These are phyloP conservation scores for Fraxinus velutina DNA, from an alignment of 305 asterid genomes.

Conservation along the genomic window DNA sequence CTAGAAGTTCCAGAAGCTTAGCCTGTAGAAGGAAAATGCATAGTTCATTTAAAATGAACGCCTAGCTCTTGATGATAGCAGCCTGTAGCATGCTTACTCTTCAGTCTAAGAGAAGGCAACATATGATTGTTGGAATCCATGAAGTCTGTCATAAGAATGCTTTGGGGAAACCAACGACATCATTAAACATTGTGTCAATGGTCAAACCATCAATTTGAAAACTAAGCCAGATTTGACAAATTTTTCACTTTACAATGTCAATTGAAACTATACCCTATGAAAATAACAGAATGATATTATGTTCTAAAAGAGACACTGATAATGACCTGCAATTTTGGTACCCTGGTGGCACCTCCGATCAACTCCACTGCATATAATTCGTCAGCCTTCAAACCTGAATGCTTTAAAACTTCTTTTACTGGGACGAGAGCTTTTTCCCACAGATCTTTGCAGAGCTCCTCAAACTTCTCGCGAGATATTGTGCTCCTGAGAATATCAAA, in stretches of 20 bases:
- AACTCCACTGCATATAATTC: slow-evolving; percentile 92
- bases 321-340: slow-evolving; percentile 91
- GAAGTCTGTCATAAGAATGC: background rate
- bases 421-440: slow-evolving; percentile 91
- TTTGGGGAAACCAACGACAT: background rate
- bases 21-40: slow-evolving; percentile 46
- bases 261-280: slow-evolving; percentile 1
- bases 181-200: background rate
- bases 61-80: slow-evolving; percentile 12
- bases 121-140: slow-evolving; percentile 6
- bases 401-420: slow-evolving; percentile 66
- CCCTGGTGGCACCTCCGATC: slow-evolving; percentile 99
- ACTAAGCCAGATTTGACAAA: slow-evolving; percentile 9
- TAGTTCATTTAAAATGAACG: slow-evolving; percentile 20
- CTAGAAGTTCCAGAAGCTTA: slow-evolving; percentile 95
- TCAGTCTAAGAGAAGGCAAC: slow-evolving; percentile 12
- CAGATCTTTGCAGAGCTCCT: slow-evolving; percentile 85
- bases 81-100: background rate
- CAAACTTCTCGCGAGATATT: slow-evolving; percentile 90
- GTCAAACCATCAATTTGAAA: slow-evolving; percentile 8
- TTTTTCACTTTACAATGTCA: slow-evolving; percentile 5
- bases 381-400: slow-evolving; percentile 68
- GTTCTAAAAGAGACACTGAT: slow-evolving; percentile 1
- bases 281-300: background rate
- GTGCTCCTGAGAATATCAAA: slow-evolving; percentile 63